Percentiles rank a stretch among this genome's conserved stretches.
Evolutionary conservation across 345 rosid species (phyloP).

Genomic region (Populus simonii): DNA sequence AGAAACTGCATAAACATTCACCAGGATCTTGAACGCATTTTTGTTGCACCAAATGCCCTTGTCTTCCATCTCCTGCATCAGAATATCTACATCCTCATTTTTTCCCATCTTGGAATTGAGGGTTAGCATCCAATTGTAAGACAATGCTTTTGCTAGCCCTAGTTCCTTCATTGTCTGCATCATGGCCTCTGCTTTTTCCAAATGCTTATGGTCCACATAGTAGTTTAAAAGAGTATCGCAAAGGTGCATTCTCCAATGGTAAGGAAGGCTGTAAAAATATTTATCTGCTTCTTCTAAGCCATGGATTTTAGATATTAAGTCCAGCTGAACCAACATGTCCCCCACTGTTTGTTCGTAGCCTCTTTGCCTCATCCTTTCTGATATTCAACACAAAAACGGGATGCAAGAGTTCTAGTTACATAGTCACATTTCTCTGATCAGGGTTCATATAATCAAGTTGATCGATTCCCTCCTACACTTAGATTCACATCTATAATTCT

Average conservation of each 20-base stretch:
- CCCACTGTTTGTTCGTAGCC: constrained; percentile 21
- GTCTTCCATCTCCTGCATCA: constrained; percentile 54
- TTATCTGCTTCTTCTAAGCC: constrained; percentile 40
- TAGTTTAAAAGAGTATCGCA: constrained; percentile 47
- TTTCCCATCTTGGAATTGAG: constrained; percentile 32
- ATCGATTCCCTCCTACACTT: too few species aligned
- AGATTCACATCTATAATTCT: too few species aligned
- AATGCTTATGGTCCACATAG: constrained; percentile 25
- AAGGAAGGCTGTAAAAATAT: constrained; percentile 30
- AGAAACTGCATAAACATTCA: too few species aligned
- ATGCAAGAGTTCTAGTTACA: neutral
- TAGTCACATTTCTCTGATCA: too few species aligned
- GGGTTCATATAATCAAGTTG: too few species aligned
- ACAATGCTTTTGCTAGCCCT: constrained; percentile 20
- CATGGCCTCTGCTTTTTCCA: constrained; percentile 42
- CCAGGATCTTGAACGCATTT: too few species aligned
- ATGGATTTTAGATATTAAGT: constrained; percentile 43
- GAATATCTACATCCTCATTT: constrained; percentile 31
- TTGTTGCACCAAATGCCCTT: too few species aligned
- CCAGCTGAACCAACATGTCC: constrained; percentile 41
- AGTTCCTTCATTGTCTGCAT: constrained; percentile 34
- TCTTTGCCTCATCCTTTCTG: neutral
- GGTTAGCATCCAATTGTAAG: constrained; percentile 48
- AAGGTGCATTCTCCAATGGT: constrained; percentile 25
- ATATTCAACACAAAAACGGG: neutral